Conservation (phyloP, 768 basidiomycete species). For the Mrakia blollopis region DNA sequence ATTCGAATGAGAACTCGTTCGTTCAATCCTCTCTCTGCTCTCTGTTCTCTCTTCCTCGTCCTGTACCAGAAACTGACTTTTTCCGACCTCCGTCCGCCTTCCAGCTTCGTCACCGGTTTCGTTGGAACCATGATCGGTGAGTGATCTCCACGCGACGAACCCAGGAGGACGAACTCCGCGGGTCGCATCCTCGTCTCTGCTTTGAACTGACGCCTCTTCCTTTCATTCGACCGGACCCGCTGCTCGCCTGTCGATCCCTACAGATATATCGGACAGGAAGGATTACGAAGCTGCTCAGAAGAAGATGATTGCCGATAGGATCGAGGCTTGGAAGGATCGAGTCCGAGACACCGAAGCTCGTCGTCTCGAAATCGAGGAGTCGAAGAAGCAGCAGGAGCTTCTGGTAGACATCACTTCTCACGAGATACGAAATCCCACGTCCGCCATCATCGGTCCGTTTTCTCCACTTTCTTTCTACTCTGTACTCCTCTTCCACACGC, state of each 20-base stretch:
- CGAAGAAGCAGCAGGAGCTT: slow-evolving; percentile 21
- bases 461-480: neutral
- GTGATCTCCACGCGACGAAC: neutral
- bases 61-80: neutral
- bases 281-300: neutral
- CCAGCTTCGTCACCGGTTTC: slow-evolving; percentile 12
- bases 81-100: neutral
- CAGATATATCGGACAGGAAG: slow-evolving; percentile 9
- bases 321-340: neutral
- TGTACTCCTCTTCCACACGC: neutral
- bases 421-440: slow-evolving; percentile 10
- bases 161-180: neutral
- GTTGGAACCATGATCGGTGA: slow-evolving; percentile 22
- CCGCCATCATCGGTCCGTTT: neutral
- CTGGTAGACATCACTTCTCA: slow-evolving; percentile 17
- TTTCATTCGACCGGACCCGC: neutral
- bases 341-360: neutral
- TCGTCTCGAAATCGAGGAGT: slow-evolving; percentile 1
- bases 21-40: neutral
- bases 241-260: neutral
- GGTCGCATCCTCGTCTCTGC: too few relatives aligned
- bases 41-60: neutral
- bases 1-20: neutral
- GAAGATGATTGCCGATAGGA: neutral
- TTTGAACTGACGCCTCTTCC: neutral